Conservation (phyloP, 202 grass and related monocot species). For the Musa balbisiana region DNA sequence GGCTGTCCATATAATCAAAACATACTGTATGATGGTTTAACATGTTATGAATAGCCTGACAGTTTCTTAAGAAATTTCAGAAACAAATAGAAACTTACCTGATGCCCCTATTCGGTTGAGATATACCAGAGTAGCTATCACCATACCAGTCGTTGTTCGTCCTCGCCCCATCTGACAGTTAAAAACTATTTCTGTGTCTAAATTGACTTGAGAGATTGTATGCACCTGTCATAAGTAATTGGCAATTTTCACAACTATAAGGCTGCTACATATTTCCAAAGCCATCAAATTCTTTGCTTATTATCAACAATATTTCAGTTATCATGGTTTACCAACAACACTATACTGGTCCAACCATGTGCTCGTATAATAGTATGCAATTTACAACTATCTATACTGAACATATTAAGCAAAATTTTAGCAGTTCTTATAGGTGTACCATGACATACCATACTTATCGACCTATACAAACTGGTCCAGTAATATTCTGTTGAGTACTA, state of each 20-base stretch:
- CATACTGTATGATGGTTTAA: too few relatives aligned
- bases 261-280: too few relatives aligned
- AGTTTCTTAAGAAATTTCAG: slow-evolving; percentile 9
- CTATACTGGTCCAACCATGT: too few relatives aligned
- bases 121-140: slow-evolving; percentile 97
- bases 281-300: background rate
- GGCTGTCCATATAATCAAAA: background rate
- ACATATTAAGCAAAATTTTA: too few relatives aligned
- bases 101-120: slow-evolving; percentile 87
- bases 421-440: too few relatives aligned
- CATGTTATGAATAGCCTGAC: background rate
- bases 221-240: slow-evolving; percentile 56
- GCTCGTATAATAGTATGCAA: too few relatives aligned
- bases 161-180: slow-evolving; percentile 99
- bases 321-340: background rate
- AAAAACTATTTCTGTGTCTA: slow-evolving; percentile 96
- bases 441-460: too few relatives aligned
- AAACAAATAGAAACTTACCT: slow-evolving; percentile 38
- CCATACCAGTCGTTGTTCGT: slow-evolving; percentile 97
- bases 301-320: background rate
- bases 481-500: too few relatives aligned
- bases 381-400: too few relatives aligned
- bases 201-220: slow-evolving; percentile 70
- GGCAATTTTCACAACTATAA: slow-evolving; percentile 5
- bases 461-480: too few relatives aligned